A percentile compares a stretch with the other conserved stretches of the same genome.
These are phyloP conservation scores for Penicillium waksmanii DNA, from an alignment of 495 filamentous ascomycete genomes.

Conservation along the genomic window DNA sequence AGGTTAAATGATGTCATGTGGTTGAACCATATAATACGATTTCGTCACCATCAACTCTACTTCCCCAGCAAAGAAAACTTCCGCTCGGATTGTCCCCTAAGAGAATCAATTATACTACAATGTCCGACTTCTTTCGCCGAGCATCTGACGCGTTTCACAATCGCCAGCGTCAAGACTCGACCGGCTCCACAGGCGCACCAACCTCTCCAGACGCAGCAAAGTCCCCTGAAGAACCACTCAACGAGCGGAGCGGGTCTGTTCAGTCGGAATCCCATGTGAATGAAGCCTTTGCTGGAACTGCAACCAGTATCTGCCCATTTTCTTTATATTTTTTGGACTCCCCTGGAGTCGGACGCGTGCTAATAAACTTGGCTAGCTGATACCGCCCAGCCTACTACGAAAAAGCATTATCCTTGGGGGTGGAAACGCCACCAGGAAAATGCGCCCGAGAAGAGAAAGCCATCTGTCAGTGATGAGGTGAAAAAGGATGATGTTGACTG, in stretches of 20 bases:
- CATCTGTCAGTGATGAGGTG: slow-evolving; percentile 9
- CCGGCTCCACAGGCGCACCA: slow-evolving; percentile 13
- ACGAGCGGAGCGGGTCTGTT: slow-evolving; percentile 7
- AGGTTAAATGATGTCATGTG: background rate
- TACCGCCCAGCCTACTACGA: background rate
- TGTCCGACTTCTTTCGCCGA: slow-evolving; percentile 18
- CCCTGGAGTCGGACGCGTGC: background rate
- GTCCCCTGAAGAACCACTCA: slow-evolving; percentile 5
- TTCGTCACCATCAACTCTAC: background rate
- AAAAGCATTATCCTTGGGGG: slow-evolving; percentile 15
- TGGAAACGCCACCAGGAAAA: slow-evolving; percentile 14
- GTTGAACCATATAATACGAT: background rate
- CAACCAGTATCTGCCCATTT: slow-evolving; percentile 8
- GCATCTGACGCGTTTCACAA: slow-evolving; percentile 15
- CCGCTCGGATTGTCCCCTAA: background rate
- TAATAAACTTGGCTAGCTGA: slow-evolving; percentile 7
- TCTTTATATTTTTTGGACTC: background rate
- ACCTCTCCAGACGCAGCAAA: slow-evolving; percentile 3
- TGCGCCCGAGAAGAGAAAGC: background rate
- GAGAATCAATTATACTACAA: background rate
- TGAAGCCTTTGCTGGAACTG: slow-evolving; percentile 8
- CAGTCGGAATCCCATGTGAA: slow-evolving; percentile 14
- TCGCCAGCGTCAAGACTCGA: slow-evolving; percentile 15
- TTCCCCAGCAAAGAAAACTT: background rate
- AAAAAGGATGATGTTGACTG: slow-evolving; percentile 13